Evolutionary conservation across 2,329 filamentous ascomycete species (phyloP).

Genomic region (Capronia coronata): DNA sequence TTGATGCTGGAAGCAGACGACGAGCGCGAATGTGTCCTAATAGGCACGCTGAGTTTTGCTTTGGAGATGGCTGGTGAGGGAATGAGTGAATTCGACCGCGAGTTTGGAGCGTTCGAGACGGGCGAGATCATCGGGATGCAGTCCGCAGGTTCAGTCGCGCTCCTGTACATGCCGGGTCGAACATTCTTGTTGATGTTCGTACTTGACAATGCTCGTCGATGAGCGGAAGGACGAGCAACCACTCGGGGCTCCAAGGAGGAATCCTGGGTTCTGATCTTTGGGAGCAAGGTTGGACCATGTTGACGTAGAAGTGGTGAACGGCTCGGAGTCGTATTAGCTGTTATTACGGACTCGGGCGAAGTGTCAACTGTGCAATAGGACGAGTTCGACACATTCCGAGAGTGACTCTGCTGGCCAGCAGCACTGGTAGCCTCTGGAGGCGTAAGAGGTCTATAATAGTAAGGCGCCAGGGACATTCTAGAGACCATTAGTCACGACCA

Average conservation of each 20-base stretch:
- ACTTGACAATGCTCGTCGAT: slow-evolving; percentile 33
- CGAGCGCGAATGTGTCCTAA: slow-evolving; percentile 49
- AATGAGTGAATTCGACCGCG: slow-evolving; percentile 25
- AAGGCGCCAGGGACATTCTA: slow-evolving; percentile 40
- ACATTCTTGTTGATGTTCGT: slow-evolving; percentile 47
- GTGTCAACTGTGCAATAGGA: slow-evolving; percentile 58
- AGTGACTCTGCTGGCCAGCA: slow-evolving; percentile 42
- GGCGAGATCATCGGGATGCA: slow-evolving; percentile 43
- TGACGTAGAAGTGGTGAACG: slow-evolving; percentile 69
- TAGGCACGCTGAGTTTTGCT: slow-evolving; percentile 33
- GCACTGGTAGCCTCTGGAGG: slow-evolving; percentile 36
- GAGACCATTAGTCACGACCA: slow-evolving; percentile 13
- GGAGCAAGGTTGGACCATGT: slow-evolving; percentile 67
- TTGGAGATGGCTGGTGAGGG: slow-evolving; percentile 23
- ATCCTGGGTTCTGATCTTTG: slow-evolving; percentile 81
- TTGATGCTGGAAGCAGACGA: slow-evolving; percentile 64
- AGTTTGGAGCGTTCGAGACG: slow-evolving; percentile 34
- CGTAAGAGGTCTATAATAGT: slow-evolving; percentile 41
- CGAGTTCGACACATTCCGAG: slow-evolving; percentile 58
- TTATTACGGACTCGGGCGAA: slow-evolving; percentile 62
- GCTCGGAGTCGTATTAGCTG: slow-evolving; percentile 62
- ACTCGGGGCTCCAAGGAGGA: slow-evolving; percentile 38
- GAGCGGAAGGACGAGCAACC: slow-evolving; percentile 11
- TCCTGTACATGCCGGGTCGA: slow-evolving; percentile 41
- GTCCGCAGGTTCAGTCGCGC: slow-evolving; percentile 42